Percentiles rank a stretch among this genome's conserved stretches.
Evolutionary conservation across 139 green algal genomes (phyloP).

Genomic region (Coccomyxa sp.): DNA sequence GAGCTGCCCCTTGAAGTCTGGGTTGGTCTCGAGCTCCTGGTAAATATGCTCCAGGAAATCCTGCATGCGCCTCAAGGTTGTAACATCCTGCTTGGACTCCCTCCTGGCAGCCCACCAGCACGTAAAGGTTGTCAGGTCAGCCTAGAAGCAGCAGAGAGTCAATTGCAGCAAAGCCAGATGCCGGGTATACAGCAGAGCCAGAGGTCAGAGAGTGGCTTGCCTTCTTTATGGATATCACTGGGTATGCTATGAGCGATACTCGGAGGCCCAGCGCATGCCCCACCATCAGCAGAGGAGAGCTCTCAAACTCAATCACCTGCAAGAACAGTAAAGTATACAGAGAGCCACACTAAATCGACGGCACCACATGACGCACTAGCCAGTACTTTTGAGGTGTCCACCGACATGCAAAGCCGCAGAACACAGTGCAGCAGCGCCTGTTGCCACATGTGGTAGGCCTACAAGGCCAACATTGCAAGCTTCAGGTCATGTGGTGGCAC

Average conservation of each 20-base stretch:
- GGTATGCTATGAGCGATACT: slow-evolving; percentile 44
- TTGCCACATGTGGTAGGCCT: not conserved
- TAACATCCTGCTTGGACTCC: no score
- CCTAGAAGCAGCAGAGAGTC: not conserved
- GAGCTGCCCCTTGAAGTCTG: slow-evolving; percentile 21
- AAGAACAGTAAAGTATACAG: no score
- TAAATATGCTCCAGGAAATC: slow-evolving; percentile 25
- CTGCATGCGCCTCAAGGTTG: no score
- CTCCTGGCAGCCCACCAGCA: no score
- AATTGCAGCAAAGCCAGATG: not conserved
- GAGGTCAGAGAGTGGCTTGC: not conserved
- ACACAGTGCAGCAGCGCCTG: no score
- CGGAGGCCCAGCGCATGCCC: slow-evolving; percentile 16
- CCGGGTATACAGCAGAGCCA: not conserved
- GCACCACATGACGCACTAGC: no score
- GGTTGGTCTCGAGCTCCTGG: slow-evolving; percentile 19
- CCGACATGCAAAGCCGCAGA: no score
- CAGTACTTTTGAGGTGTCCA: no score
- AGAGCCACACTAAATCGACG: no score
- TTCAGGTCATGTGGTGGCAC: not conserved
- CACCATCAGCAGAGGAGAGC: slow-evolving; percentile 26
- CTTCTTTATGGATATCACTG: slow-evolving; percentile 40
- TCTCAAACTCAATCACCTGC: slow-evolving; percentile 52
- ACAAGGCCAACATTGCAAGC: not conserved
- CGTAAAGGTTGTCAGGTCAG: not conserved